These are phyloP conservation scores for Remersonia thermophila DNA, from an alignment of 2,329 filamentous ascomycete genomes.

Conservation along the genomic window DNA sequence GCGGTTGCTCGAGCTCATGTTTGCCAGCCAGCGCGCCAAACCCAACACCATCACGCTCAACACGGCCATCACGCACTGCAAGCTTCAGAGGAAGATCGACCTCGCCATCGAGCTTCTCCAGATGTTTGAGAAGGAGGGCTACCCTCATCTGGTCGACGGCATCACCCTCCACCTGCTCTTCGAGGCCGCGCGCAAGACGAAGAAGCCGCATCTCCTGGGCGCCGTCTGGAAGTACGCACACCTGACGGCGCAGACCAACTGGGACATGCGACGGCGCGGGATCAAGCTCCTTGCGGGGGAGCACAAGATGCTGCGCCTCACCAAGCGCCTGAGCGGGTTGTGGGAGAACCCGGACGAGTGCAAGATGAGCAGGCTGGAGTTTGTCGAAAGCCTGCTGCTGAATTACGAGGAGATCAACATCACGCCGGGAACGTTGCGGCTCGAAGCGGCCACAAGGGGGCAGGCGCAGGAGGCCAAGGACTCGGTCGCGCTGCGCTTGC, in stretches of 20 bases:
- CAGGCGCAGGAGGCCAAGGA: too few relatives aligned
- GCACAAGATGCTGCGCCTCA: neutral
- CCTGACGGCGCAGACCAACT: slow-evolving; percentile 16
- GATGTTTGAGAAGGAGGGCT: slow-evolving; percentile 14
- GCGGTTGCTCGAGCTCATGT: slow-evolving; percentile 23
- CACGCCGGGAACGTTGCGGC: too few relatives aligned
- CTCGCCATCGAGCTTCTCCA: slow-evolving; percentile 16
- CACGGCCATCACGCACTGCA: slow-evolving; percentile 20
- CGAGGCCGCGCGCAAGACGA: slow-evolving; percentile 23
- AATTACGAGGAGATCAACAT: too few relatives aligned
- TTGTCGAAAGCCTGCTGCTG: slow-evolving; percentile 1
- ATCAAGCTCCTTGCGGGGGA: slow-evolving; percentile 1
- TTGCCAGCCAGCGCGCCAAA: slow-evolving; percentile 8
- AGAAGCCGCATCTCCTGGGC: slow-evolving; percentile 21
- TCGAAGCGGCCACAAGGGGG: too few relatives aligned
- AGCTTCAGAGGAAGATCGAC: slow-evolving; percentile 13
- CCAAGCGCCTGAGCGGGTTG: neutral
- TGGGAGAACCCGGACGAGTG: slow-evolving; percentile 2
- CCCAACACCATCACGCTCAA: slow-evolving; percentile 26
- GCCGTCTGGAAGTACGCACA: slow-evolving; percentile 25
- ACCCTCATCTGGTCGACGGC: slow-evolving; percentile 11
- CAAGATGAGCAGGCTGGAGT: neutral
- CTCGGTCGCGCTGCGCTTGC: too few relatives aligned
- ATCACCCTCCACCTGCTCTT: slow-evolving; percentile 28
- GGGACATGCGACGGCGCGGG: slow-evolving; percentile 19